Base-by-base conservation (phyloP, 139 green algal species). In the Tetradesmus obliquus region DNA sequence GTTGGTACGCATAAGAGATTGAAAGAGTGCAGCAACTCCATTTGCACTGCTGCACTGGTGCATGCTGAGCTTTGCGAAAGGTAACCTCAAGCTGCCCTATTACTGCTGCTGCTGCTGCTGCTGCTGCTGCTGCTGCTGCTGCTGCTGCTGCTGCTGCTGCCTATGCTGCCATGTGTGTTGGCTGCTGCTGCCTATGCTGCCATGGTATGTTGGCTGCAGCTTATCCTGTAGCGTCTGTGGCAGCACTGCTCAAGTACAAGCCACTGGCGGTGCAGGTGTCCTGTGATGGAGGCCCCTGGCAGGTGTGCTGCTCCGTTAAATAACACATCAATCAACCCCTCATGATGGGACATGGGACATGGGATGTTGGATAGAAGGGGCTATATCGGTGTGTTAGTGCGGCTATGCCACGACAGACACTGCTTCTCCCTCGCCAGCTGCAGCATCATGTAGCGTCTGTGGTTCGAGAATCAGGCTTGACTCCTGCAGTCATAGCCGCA, bases 231-330 rank as follows among this genome's bases (percentile, higher is more conserved):
- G 83, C 83, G 0, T 57, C 83, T 54, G 55, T 32, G 20, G 3
- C 17, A 17, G 55, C 83, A 13, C 55, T 88, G 22, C 10, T 74
- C 7, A 88, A 74, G 22, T 88, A 88, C 83, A 53, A 88, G 55
- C 55, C 55, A 72, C 5, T 57, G 22, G 53, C 55, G 22, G 22
- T 88, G 13, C 83, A 88, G 83, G 57, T 88, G 54, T 58, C 60
- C 7, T 71, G 60, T 71, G 72, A 32, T 81, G 72, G 22, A 3
- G 72, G 22, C 10, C 72, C 72, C 51, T 66, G 51, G 53, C 9
- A 86, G 81, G 53, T 86, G 81, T 5, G 81, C 81, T 51, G 51
- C 3, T 9, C 3, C 9, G 81, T 8, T 7, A 5, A 71, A 71
- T 4, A 71, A 13, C 60, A 71, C 57, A 66, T 8, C 57, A 66